Evolutionary conservation across 192 early-diverging fungal species (phyloP).

Genomic region (Cladochytrium replicatum): DNA sequence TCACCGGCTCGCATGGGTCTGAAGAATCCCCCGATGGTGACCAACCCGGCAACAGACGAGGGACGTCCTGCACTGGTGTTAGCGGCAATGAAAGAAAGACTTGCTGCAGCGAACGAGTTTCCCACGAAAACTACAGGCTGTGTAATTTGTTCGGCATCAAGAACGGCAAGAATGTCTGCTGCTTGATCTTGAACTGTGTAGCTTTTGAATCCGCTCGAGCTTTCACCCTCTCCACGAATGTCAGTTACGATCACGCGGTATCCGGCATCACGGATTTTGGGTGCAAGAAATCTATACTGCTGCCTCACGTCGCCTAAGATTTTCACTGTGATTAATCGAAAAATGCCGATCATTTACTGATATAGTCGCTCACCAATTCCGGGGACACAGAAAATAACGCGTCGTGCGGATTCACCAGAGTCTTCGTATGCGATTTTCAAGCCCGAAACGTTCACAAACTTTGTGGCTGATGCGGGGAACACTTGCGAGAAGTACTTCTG

Average conservation of each 20-base stretch:
- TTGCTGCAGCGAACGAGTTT: slow-evolving; percentile 19
- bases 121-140: slow-evolving; percentile 11
- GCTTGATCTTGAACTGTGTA: slow-evolving; percentile 12
- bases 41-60: too few species aligned
- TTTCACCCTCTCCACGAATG: slow-evolving; percentile 16
- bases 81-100: slow-evolving; percentile 7
- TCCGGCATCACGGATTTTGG: slow-evolving; percentile 14
- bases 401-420: background rate
- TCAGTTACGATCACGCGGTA: slow-evolving; percentile 17
- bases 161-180: slow-evolving; percentile 6
- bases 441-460: too few species aligned
- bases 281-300: slow-evolving; percentile 16
- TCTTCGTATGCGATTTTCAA: slow-evolving; percentile 18
- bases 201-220: slow-evolving; percentile 4
- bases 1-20: slow-evolving; percentile 16
- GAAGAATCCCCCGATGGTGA: slow-evolving; percentile 23
- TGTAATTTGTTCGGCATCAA: slow-evolving; percentile 12
- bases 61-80: too few species aligned
- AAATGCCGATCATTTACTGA: too few species aligned
- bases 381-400: slow-evolving; percentile 9
- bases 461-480: too few species aligned
- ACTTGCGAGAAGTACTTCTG: too few species aligned
- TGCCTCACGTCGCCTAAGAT: slow-evolving; percentile 20
- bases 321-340: too few species aligned
- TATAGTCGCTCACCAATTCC: too few species aligned